A percentile compares a stretch with the other conserved stretches of the same genome.
phyloP scores from a whole-genome alignment of 2,329 filamentous ascomycete genomes.

The Ophiostoma novo-ulmi region DNA sequence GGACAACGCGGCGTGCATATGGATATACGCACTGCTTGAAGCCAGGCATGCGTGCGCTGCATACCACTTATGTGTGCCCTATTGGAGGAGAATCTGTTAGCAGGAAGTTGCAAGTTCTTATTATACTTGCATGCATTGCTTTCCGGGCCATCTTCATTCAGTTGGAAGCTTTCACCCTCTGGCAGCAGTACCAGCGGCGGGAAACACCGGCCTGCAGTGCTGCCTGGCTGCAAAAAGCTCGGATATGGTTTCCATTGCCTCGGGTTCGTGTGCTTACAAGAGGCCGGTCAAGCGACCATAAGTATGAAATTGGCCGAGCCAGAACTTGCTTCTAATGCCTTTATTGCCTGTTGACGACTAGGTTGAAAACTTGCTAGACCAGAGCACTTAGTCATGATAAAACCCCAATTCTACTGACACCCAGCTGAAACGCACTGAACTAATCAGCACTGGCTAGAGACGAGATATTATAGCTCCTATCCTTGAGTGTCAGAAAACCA shows the following conservation, averaged over 20 bases:
- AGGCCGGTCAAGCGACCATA: not conserved
- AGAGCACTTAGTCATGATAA: not conserved
- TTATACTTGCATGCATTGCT: not conserved
- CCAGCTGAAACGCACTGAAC: too few relatives aligned
- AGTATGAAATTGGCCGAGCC: not conserved
- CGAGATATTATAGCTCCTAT: not conserved
- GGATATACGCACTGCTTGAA: not conserved
- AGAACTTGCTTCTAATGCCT: not conserved
- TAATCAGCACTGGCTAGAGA: not conserved
- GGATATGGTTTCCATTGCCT: not conserved
- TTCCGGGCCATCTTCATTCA: not conserved
- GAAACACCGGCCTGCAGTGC: not conserved
- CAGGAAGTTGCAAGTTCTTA: not conserved
- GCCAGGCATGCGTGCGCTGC: not conserved
- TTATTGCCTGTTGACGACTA: not conserved
- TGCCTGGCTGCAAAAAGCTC: not conserved
- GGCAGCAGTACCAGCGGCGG: not conserved
- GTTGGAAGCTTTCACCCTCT: not conserved
- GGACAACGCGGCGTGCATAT: conserved; percentile 15
- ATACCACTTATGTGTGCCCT: not conserved
- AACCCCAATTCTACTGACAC: too few relatives aligned
- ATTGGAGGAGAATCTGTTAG: not conserved
- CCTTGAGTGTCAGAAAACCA: not conserved
- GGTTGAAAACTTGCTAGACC: not conserved
- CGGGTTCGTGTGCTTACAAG: not conserved